Base-by-base conservation (phyloP, 2,329 filamentous ascomycete genomes). In the Tolypocladium pustulatum region DNA sequence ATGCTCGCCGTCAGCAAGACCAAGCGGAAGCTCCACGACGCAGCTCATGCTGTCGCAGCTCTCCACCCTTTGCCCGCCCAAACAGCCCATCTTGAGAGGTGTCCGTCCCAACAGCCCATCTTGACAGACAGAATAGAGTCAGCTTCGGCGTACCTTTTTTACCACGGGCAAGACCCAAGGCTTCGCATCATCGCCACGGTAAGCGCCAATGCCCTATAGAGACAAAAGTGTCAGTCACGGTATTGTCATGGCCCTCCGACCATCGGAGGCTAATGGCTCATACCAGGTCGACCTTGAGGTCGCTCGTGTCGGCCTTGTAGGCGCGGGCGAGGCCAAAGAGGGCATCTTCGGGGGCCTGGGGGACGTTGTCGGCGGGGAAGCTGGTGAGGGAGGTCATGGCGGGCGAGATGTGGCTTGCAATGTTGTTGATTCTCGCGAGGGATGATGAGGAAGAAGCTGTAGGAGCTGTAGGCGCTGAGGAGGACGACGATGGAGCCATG, bases 131-230 rank as follows among this genome's bases (percentile, higher is more conserved):
- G 43, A 27, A 27, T 37, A 8, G 7, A 36, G 22, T 10, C 41
- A 55, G 57, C 60, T 58, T 59, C 46, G 40, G 57, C 65, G 57
- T 78, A 96, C 93, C 89, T 96, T 95, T 78, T 91, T 95, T 62
- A 97, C 93, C 2, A 97, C 93, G 25, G 94, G 93, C 63, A 99
- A 77, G 62, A 99, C 86, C 94, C 94, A 99, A 3, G 94, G 94
- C 79, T 97, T 97, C 61, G 91, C 93, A 71, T 92, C 88, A 77
- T 97, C 82, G 70, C 96, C 94, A 72, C 94, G 84, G 77, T 99
- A 99, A 60, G 94, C 94, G 66, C 94, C 94, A 77, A 97, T 86
- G 60, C 84, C 84, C 82, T 84, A 60, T 34, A 64, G 61, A 46
- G 49, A 59, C 38, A 55, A n/a, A 34, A n/a, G 20, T 22, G 54